These are phyloP conservation scores for Candida sp. DNA, from an alignment of 1,139 yeast species.

Conservation along the genomic window DNA sequence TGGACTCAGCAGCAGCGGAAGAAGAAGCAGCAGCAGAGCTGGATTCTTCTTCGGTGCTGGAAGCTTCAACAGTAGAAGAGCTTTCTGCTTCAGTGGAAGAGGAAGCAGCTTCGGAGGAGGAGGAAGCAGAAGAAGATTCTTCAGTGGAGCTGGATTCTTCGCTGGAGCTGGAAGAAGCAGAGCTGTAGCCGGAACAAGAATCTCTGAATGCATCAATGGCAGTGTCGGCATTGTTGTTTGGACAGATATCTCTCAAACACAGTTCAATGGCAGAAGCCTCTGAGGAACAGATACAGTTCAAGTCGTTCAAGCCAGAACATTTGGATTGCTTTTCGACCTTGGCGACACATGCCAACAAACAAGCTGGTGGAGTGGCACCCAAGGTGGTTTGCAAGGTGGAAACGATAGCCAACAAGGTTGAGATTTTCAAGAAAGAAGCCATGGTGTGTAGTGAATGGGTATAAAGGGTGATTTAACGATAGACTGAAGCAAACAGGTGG, in stretches of 20 bases:
- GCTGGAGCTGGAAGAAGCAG: constrained; percentile 21
- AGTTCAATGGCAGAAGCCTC: constrained; percentile 53
- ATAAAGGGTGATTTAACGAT: constrained; percentile 5
- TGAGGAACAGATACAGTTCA: constrained; percentile 66
- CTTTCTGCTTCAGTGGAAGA: constrained; percentile 27
- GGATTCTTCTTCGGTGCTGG: constrained; percentile 21
- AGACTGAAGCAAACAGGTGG: neutral
- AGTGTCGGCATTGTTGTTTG: constrained; percentile 56
- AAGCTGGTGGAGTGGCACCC: constrained; percentile 83
- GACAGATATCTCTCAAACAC: constrained; percentile 72
- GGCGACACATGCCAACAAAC: constrained; percentile 86
- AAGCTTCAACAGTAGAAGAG: constrained; percentile 20
- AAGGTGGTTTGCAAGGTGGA: constrained; percentile 51
- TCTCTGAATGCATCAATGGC: constrained; percentile 62
- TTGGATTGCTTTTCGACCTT: constrained; percentile 61
- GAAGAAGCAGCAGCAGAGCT: constrained; percentile 11
- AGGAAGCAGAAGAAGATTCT: constrained; percentile 25
- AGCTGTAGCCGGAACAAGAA: constrained; percentile 50
- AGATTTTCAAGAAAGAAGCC: constrained; percentile 28
- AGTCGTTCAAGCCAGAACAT: constrained; percentile 63
- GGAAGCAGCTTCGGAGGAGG: constrained; percentile 33
- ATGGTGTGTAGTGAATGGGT: constrained; percentile 4
- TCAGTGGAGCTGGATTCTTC: constrained; percentile 26
- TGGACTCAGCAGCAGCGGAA: constrained; percentile 8
- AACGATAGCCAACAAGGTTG: constrained; percentile 56